Evolutionary conservation across 805 yeast species (phyloP).

Genomic region (Starmera caribaea): DNA sequence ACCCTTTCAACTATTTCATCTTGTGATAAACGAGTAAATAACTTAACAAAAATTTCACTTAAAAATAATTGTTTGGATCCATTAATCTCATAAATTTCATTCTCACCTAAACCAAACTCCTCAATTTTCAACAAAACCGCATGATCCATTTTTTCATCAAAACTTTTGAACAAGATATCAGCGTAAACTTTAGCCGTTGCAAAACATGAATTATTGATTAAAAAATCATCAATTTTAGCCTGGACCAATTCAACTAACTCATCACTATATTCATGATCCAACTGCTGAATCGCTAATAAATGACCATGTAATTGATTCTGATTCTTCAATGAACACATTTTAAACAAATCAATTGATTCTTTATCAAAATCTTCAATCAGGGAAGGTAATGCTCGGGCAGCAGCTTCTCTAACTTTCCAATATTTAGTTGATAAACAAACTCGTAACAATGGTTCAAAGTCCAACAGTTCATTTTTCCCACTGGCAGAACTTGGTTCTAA

Average conservation of each 20-base stretch:
- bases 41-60: slow-evolving; percentile 20
- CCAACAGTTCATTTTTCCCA: slow-evolving; percentile 31
- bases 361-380: slow-evolving; percentile 26
- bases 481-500: slow-evolving; percentile 52
- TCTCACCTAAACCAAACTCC: slow-evolving; percentile 26
- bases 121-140: slow-evolving; percentile 19
- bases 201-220: slow-evolving; percentile 20
- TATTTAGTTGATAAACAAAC: slow-evolving; percentile 38
- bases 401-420: slow-evolving; percentile 87
- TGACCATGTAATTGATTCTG: slow-evolving; percentile 54
- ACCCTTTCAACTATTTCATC: slow-evolving; percentile 14
- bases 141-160: slow-evolving; percentile 6
- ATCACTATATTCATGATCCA: slow-evolving; percentile 10
- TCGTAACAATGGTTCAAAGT: slow-evolving; percentile 40
- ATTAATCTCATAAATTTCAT: slow-evolving; percentile 21
- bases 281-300: slow-evolving; percentile 36
- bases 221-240: slow-evolving; percentile 3
- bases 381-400: slow-evolving; percentile 60
- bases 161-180: slow-evolving; percentile 11
- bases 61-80: slow-evolving; percentile 44
- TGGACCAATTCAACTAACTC: slow-evolving; percentile 3
- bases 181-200: slow-evolving; percentile 26
- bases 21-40: slow-evolving; percentile 14
- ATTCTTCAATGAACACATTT: slow-evolving; percentile 9
- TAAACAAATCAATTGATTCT: slow-evolving; percentile 21